A percentile compares a stretch with the other conserved stretches of the same genome.
phyloP scores from a whole-genome alignment of 768 basidiomycete genomes.

The Tubosaeta brunneosetosa region DNA sequence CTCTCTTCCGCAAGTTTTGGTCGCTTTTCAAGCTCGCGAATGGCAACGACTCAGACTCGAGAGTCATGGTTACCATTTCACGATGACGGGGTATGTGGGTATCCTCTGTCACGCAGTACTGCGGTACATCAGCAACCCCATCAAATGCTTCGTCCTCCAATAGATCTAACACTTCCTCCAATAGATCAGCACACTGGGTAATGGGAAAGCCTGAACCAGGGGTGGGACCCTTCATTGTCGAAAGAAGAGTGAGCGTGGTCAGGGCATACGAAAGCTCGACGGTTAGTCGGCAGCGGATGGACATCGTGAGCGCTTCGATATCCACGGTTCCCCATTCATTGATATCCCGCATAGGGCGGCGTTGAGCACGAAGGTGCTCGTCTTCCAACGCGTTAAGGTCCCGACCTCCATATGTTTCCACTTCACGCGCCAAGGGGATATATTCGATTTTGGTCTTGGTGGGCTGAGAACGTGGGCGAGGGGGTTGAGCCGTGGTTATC shows the following conservation, averaged over 20 bases:
- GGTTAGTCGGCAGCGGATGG: conserved; percentile 78
- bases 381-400: conserved; percentile 64
- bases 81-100: conserved; percentile 55
- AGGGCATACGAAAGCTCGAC: conserved; percentile 87
- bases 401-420: conserved; percentile 76
- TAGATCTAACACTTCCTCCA: conserved; percentile 84
- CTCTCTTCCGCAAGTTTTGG: conserved; percentile 48
- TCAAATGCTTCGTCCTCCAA: conserved; percentile 79
- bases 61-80: conserved; percentile 53
- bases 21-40: conserved; percentile 51
- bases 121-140: conserved; percentile 33
- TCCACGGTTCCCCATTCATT: conserved; percentile 88
- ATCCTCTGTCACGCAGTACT: conserved; percentile 26
- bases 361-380: conserved; percentile 49
- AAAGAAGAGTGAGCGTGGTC: conserved; percentile 79
- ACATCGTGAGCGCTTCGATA: conserved; percentile 91
- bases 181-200: conserved; percentile 67
- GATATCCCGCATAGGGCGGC: conserved; percentile 62
- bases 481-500: conserved; percentile 28
- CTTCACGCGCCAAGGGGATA: conserved; percentile 70
- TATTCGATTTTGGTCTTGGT: conserved; percentile 85
- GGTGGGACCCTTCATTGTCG: conserved; percentile 68
- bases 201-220: conserved; percentile 64
- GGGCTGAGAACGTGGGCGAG: conserved; percentile 42
- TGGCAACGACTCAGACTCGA: conserved; percentile 53